Evolutionary conservation across 108 stramenopile genomes (phyloP).

Genomic region (Nannochloropsis granulata): DNA sequence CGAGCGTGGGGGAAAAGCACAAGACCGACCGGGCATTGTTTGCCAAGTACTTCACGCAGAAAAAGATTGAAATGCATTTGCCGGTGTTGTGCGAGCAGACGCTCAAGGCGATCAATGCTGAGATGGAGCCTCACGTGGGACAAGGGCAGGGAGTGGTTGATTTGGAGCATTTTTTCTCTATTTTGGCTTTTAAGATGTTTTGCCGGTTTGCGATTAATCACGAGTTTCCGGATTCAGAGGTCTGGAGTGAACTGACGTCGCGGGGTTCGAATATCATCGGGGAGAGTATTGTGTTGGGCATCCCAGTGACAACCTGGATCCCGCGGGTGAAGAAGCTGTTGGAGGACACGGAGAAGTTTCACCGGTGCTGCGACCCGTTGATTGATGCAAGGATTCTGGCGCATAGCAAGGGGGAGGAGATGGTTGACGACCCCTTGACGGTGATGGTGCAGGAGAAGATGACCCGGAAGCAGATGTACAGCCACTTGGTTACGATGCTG

Average conservation of each 20-base stretch:
- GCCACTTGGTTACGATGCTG: slow-evolving; percentile 22
- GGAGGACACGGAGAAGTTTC: neutral
- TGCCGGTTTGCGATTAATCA: neutral
- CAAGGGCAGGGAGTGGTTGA: neutral
- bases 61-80: neutral
- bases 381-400: neutral
- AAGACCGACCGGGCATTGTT: slow-evolving; percentile 1
- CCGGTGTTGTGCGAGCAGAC: neutral
- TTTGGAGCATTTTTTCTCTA: slow-evolving; percentile 9
- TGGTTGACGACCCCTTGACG: slow-evolving; percentile 17
- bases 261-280: slow-evolving; percentile 15
- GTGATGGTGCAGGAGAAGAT: slow-evolving; percentile 5
- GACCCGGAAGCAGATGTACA: neutral
- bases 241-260: neutral
- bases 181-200: neutral
- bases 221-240: neutral
- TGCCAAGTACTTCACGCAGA: slow-evolving; percentile 15
- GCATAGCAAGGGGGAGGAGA: neutral
- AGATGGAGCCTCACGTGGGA: neutral
- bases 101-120: neutral
- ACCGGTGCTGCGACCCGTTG: neutral
- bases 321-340: neutral
- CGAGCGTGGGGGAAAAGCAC: slow-evolving; percentile 19
- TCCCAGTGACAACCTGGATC: slow-evolving; percentile 12
- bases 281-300: slow-evolving; percentile 8